These are phyloP conservation scores for Sisymbrium irio DNA, from an alignment of 345 rosid genomes.

Conservation along the genomic window DNA sequence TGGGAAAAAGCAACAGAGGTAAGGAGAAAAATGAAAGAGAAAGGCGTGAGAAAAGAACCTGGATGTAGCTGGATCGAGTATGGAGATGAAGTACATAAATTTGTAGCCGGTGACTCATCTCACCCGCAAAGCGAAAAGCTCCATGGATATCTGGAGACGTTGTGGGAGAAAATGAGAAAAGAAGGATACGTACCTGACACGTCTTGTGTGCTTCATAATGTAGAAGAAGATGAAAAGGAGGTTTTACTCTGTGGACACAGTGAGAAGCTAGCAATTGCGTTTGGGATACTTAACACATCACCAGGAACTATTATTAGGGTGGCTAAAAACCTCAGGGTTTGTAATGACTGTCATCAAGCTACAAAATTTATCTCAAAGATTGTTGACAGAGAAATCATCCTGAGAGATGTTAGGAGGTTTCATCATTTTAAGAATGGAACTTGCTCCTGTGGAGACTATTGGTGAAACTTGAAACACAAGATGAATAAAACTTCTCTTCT, in stretches of 20 bases:
- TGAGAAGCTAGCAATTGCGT: constrained; percentile 85
- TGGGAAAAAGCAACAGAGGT: constrained; percentile 82
- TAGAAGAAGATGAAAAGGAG: constrained; percentile 74
- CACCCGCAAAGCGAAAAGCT: constrained; percentile 73
- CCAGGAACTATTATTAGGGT: constrained; percentile 76
- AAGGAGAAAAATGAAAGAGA: constrained; percentile 72
- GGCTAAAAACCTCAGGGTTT: constrained; percentile 84
- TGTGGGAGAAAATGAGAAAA: constrained; percentile 67
- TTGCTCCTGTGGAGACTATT: constrained; percentile 83
- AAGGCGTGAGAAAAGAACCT: constrained; percentile 82
- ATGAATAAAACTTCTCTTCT: neutral
- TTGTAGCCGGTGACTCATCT: constrained; percentile 73
- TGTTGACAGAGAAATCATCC: constrained; percentile 63
- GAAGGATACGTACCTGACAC: constrained; percentile 86
- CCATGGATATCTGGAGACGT: constrained; percentile 48
- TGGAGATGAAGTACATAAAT: constrained; percentile 75
- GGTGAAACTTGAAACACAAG: constrained; percentile 41
- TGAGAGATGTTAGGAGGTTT: constrained; percentile 83
- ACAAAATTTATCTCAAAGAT: constrained; percentile 70
- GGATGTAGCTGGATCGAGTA: constrained; percentile 93
- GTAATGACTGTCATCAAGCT: constrained; percentile 80
- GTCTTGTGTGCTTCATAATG: constrained; percentile 80
- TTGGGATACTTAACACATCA: constrained; percentile 69
- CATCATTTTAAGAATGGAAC: constrained; percentile 81
- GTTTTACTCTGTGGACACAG: constrained; percentile 82